Base-by-base conservation (phyloP, 345 rosid species). In the Dimocarpus longan region DNA sequence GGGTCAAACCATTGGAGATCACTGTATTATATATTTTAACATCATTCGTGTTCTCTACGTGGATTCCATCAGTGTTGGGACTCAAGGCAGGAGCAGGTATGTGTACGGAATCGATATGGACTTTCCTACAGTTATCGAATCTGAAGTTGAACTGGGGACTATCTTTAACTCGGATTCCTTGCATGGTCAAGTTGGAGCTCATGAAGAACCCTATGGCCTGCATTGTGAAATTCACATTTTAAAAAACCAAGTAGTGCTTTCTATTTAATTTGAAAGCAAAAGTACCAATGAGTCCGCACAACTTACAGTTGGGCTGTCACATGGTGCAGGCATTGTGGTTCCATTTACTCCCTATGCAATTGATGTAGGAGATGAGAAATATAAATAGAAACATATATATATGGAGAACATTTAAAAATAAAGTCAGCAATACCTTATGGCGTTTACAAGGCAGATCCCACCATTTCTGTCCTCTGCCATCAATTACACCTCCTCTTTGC, bases 401-500 rank as follows among this genome's bases (percentile, higher is more conserved):
- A 2, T 18, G 1, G 10, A 64, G 42, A n/a, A 11, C 48, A 44
- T 56, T 67, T 16, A 2, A 4, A 0, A n/a, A 10, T 60, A 79
- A 44, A 64, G 24, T 44, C 40, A 79, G 71, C 19, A 16, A 21
- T 85, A 95, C 99, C 90, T 86, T 89, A 90, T 97, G 99, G 52
- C 98, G 97, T 87, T 97, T 97, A 82, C 98, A 97, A 67, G 99
- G 98, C 79, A 97, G 98, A 85, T 97, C 92, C 99, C 99, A 97
- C 99, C 99, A 97, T 86, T 94, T 93, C 74, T 92, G 86, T 78
- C 99, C 99, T 84, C 91, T 87, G 67, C 98, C 98, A 72, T 97
- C 89, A 64, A 97, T 91, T 10, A 80, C 80, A 66, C 99, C 98
- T n/a, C 93, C 90, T 10, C 99, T 98, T 86, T 80, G 85, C 70